Base-by-base conservation (phyloP, 495 filamentous ascomycete species). In the Annulohypoxylon bovei region DNA sequence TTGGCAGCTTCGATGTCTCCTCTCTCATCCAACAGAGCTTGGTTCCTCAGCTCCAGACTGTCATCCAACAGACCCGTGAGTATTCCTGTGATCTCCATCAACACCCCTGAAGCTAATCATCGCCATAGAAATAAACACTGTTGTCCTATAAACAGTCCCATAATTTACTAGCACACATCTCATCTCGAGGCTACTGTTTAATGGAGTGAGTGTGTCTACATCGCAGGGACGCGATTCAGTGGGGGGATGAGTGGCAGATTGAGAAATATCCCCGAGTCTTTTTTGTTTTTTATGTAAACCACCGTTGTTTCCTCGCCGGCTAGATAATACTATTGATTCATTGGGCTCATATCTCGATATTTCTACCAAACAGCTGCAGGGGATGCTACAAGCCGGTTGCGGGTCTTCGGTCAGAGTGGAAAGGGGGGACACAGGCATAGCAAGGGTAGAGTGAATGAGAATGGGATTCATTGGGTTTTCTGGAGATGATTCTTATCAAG, bases 21-120 rank as follows among this genome's bases (percentile, higher is more conserved):
- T 75, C 76, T 47, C 72, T 84, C 71, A 74, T 82, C 68, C 75
- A 78, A 40, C 67, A 71, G 61, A 54, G 68, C 60, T 72, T 81
- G 39, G 46, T 74, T 27, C 72, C 72, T 53, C 80, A 83, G 71
- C 79, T 82, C 69, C 69, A 79, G 63, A 63, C 76, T 28, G 49
- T 83, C 44, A 79, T 78, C 52, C 67, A 75, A 59, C 52, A 75
- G 69, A 73, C 72, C n/a, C 49, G 70, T 72, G 18, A 68, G 70
- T 65, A 37, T 2, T 12, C 6, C 40, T 2, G 4, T 16, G 9
- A 25, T 18, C 30, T 14, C 23, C 14, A 11, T 1, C 16, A 20
- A 22, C 28, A 28, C 18, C 4, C 8, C 32, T 30, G 6, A 14
- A 6, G 22, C 25, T 61, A 16, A 68, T 54, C 46, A 39, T 12